Conservation (phyloP, 192 early-diverging fungal species). For the Tieghemiomyces parasiticus region DNA sequence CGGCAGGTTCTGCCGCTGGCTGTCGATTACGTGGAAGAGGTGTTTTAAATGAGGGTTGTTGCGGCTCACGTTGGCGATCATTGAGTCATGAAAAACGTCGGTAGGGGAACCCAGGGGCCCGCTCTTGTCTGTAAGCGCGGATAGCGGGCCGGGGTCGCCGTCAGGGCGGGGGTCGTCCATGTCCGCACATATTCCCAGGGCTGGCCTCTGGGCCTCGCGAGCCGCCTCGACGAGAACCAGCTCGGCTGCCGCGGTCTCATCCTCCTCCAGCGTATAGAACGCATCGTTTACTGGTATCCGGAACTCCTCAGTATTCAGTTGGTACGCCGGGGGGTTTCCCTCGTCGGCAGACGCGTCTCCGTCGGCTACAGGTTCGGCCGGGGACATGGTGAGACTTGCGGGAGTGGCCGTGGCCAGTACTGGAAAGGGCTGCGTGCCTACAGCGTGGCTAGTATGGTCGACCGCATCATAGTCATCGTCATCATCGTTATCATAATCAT, state of each 20-base stretch:
- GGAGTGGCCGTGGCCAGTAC: neutral
- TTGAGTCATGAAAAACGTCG: constrained; percentile 15
- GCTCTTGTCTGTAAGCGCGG: neutral
- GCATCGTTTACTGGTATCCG: constrained; percentile 14
- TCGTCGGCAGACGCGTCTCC: neutral
- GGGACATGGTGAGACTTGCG: neutral
- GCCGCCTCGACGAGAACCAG: constrained; percentile 17
- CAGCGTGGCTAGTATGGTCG: constrained; percentile 2
- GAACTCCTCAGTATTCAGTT: neutral
- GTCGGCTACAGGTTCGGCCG: neutral
- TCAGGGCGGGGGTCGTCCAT: constrained; percentile 30
- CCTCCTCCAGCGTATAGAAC: constrained; percentile 28
- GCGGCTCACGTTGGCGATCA: constrained; percentile 11
- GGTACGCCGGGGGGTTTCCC: neutral
- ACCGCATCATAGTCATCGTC: constrained; percentile 15
- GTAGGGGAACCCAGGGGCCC: constrained; percentile 15
- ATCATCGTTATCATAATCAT: constrained; percentile 30
- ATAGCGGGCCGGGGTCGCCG: constrained; percentile 21
- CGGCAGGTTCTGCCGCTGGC: constrained; percentile 42
- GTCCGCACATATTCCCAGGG: constrained; percentile 17
- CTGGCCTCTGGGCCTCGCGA: constrained; percentile 16
- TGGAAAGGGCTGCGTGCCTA: neutral
- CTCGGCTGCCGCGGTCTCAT: constrained; percentile 20
- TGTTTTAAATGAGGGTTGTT: constrained; percentile 37
- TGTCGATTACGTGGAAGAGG: constrained; percentile 57